These are phyloP conservation scores for Yamadazyma epiphylla DNA, from an alignment of 1,139 yeast genomes.

Conservation along the genomic window DNA sequence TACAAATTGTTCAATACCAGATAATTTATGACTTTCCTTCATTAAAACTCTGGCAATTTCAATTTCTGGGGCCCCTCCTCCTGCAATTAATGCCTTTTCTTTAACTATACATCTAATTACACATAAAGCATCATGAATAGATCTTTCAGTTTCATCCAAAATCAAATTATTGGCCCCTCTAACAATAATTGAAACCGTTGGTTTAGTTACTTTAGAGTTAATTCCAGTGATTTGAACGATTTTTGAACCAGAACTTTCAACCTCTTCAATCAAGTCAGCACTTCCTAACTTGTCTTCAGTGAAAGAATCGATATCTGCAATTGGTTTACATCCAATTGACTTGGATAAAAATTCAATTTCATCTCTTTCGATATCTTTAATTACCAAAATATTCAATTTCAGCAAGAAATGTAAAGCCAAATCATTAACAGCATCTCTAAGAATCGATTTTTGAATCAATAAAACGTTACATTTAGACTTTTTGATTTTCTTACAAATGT, in stretches of 20 bases:
- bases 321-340: slow-evolving; percentile 91
- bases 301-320: slow-evolving; percentile 90
- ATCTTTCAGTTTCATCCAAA: slow-evolving; percentile 93
- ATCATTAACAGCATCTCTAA: slow-evolving; percentile 97
- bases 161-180: slow-evolving; percentile 93
- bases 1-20: slow-evolving; percentile 92
- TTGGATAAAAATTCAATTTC: slow-evolving; percentile 92
- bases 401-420: slow-evolving; percentile 92
- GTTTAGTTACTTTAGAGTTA: slow-evolving; percentile 49
- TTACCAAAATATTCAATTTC: slow-evolving; percentile 87
- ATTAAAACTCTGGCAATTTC: slow-evolving; percentile 81
- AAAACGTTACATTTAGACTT: slow-evolving; percentile 95
- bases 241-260: slow-evolving; percentile 89
- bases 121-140: slow-evolving; percentile 95
- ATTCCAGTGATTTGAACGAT: slow-evolving; percentile 86
- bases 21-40: slow-evolving; percentile 71
- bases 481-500: slow-evolving; percentile 92
- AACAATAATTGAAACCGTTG: slow-evolving; percentile 86
- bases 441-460: slow-evolving; percentile 87
- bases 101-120: slow-evolving; percentile 94
- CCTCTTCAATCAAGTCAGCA: slow-evolving; percentile 91
- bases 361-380: slow-evolving; percentile 94
- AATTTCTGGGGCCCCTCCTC: slow-evolving; percentile 99
- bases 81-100: slow-evolving; percentile 92
- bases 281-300: slow-evolving; percentile 88